A percentile compares a stretch with the other conserved stretches of the same genome.
These are phyloP conservation scores for Pseudisothecium myosuroides DNA, from an alignment of 225 moss, liverwort and hornwort genomes.

Conservation along the genomic window DNA sequence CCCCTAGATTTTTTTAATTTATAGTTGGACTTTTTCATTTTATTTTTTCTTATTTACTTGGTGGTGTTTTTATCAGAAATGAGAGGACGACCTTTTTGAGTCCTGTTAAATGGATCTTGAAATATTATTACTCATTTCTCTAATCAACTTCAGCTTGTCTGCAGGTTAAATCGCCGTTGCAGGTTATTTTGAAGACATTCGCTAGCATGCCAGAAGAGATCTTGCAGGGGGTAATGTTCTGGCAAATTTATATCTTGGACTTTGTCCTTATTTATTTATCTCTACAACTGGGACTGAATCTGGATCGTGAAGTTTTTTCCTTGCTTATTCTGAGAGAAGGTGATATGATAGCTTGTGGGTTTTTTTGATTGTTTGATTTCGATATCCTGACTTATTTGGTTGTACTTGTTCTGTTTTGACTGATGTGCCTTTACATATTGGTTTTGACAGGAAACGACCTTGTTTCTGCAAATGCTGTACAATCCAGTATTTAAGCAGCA, in stretches of 20 bases:
- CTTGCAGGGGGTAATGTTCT: conserved; percentile 81
- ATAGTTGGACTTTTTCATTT: not conserved
- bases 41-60: not conserved
- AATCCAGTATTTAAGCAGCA: conserved; percentile 65
- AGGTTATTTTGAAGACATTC: conserved; percentile 60
- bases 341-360: not conserved
- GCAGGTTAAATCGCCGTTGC: conserved; percentile 43
- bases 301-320: not conserved
- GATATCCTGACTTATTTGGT: not conserved
- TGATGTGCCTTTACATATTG: not conserved
- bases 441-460: conserved; percentile 69
- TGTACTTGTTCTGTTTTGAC: not conserved
- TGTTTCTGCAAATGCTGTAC: conserved; percentile 87
- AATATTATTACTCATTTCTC: not conserved
- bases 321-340: not conserved
- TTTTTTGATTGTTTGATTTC: not conserved
- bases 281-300: not conserved
- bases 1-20: not conserved
- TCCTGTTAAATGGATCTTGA: not conserved
- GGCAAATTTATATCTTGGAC: not conserved
- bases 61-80: not conserved
- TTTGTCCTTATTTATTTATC: not conserved
- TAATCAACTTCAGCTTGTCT: not conserved
- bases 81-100: not conserved
- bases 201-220: conserved; percentile 72